Evolutionary conservation across 768 basidiomycete species (phyloP), one percentile per base, ranked within the genome.

Genomic region (Leccinum fibrillosum): DNA sequence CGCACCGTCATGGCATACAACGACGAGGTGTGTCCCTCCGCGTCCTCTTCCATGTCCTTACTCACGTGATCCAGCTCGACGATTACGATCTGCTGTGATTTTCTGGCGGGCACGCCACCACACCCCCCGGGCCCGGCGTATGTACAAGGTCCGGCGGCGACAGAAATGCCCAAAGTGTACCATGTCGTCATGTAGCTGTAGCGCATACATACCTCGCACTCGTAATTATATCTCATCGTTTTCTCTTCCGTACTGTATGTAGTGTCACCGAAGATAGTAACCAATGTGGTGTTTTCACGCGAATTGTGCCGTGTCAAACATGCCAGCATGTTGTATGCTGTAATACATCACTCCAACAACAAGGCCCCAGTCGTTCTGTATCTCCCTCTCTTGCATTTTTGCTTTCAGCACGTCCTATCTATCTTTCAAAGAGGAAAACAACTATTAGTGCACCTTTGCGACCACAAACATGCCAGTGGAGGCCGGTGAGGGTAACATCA

Each of bases 1-100:
- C 82, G 96, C 55, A 94, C 92, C 0, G 86, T 98, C 74, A 89
- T 94, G 90, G 76, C 80, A 59, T 99, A 99, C 81, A 99, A 99
- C 71, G 95, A 97, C 76, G 89, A 97, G 85, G 92, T 92, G 54
- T 34, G 78, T 68, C 17, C 34, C 57, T n/a, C 57, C 17, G 9
- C 8, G 28, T 1, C 3, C 19, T 54, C 42, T 21, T 50, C 25
- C 23, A 44, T 19, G 21, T 5, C 53, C 55, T 23, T 52, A 30
- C 64, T 70, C 62, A 72, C 61, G 48, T 37, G 23, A 52, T 49
- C 54, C 64, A 97, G 92, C 84, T 97, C 58, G 95, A 98, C 76
- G 95, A 98, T 74, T 97, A 90, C 74, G 94, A 97, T 74, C 73
- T 97, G 56, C 74, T 96, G 53, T 95, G 73, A 77, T 15, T 7